Evolutionary conservation across 176 grass and related monocot genomes (phyloP).

Genomic region (maize (Zea mays)): Zm-B73-REFERENCE-NAM-5.0 NC_050103.1:165945001-165945500

Average conservation of each 20-base stretch:
- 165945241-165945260: slow-evolving; percentile 19
- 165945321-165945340: slow-evolving; percentile 44
- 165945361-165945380: slow-evolving; percentile 53
- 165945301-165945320: slow-evolving; percentile 55
- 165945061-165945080: slow-evolving; percentile 9
- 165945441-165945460: slow-evolving; percentile 44
- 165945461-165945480: slow-evolving; percentile 40
- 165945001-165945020: neutral
- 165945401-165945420: slow-evolving; percentile 50
- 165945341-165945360: slow-evolving; percentile 41
- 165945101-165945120: neutral
- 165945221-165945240: slow-evolving; percentile 29
- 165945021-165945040: neutral
- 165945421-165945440: slow-evolving; percentile 51
- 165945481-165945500: slow-evolving; percentile 50
- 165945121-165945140: neutral
- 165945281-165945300: slow-evolving; percentile 39
- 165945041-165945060: slow-evolving; percentile 14
- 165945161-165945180: neutral
- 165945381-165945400: slow-evolving; percentile 54
- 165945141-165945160: slow-evolving; percentile 1
- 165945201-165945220: slow-evolving; percentile 5
- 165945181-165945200: slow-evolving; percentile 1
- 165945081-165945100: neutral
- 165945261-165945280: slow-evolving; percentile 41